Percentiles rank a stretch among this genome's conserved stretches.
phyloP scores from a whole-genome alignment of 2,329 filamentous ascomycete species.

The Fusarium sarcochroum region DNA sequence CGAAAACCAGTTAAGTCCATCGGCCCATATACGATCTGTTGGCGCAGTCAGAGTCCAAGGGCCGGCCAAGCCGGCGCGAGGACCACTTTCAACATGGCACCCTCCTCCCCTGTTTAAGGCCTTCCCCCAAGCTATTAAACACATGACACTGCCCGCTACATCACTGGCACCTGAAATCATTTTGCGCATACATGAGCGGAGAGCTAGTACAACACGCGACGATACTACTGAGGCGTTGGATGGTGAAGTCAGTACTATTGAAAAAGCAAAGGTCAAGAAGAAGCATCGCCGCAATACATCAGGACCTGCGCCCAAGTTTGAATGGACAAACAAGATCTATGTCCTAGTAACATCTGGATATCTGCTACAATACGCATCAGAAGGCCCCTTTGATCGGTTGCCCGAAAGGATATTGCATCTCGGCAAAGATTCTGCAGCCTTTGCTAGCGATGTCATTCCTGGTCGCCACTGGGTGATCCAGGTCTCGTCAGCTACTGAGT shows the following conservation, averaged over 20 bases:
- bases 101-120: conserved; percentile 87
- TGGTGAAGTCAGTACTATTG: conserved; percentile 35
- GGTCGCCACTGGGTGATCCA: conserved; percentile 86
- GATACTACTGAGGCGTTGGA: conserved; percentile 34
- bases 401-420: conserved; percentile 82
- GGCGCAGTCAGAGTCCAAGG: conserved; percentile 29
- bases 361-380: conserved; percentile 79
- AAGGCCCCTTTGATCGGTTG: conserved; percentile 77
- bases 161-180: conserved; percentile 78
- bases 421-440: conserved; percentile 81
- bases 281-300: conserved; percentile 62
- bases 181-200: conserved; percentile 71
- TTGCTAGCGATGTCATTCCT: conserved; percentile 84
- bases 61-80: conserved; percentile 45
- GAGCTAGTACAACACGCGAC: conserved; percentile 47
- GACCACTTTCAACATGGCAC: conserved; percentile 67
- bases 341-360: conserved; percentile 79
- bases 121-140: conserved; percentile 85
- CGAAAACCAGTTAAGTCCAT: conserved; percentile 38
- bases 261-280: conserved; percentile 59
- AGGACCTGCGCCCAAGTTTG: conserved; percentile 62
- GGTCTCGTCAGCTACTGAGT: conserved; percentile 75
- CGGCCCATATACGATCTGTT: conserved; percentile 20
- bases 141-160: conserved; percentile 78
- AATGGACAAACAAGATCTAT: conserved; percentile 81